Evolutionary conservation across 164 flowering plant species (phyloP), one percentile per base, ranked within the genome.

Genomic region (Macadamia integrifolia): DNA sequence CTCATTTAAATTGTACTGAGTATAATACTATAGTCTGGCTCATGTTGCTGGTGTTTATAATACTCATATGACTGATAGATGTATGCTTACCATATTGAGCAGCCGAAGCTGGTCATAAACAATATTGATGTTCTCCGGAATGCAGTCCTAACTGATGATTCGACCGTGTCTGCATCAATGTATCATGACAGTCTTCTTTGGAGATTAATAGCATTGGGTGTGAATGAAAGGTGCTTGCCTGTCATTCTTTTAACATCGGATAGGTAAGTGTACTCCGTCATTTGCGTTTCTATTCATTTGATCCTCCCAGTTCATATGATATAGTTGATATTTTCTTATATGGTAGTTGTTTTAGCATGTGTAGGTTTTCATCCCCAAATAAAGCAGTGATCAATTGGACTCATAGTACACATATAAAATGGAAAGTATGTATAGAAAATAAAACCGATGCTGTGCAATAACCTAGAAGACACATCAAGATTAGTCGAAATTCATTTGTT

Each of bases 71-170:
- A 35, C 40, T 35, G 40, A 35, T 23, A 46, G 1, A 46, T 46
- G 50, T 46, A 3, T 9, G 9, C 6, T 57, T 60, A 67, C 62
- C 9, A 50, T 61, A 66, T 64, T 76, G 72, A 71, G 74, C 91
- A 94, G 98, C 97, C 98, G n/a, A 94, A 94, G 84, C 80, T 94
- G 82, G 82, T 94, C 29, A 77, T 94, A 72, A 92, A 92, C 87
- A 92, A 94, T 70, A 85, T 89, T 58, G 98, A 90, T 64, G 80
- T 87, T 68, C 83, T 94, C 56, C 80, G 83, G 73, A 76, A 78
- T 79, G 97, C 95, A 53, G 66, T 67, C 63, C 15, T 72, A 55
- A 73, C 76, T 8, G 93, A 87, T 78, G 86, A 85, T 75, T 77
- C 88, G 44, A 72, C 81, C 31, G 88, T 92, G 60, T 71, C 78